Evolutionary conservation across 106 monocot genomes (phyloP), one percentile per base, ranked within the genome.

Genomic region (Dioscorea zingiberensis): DNA sequence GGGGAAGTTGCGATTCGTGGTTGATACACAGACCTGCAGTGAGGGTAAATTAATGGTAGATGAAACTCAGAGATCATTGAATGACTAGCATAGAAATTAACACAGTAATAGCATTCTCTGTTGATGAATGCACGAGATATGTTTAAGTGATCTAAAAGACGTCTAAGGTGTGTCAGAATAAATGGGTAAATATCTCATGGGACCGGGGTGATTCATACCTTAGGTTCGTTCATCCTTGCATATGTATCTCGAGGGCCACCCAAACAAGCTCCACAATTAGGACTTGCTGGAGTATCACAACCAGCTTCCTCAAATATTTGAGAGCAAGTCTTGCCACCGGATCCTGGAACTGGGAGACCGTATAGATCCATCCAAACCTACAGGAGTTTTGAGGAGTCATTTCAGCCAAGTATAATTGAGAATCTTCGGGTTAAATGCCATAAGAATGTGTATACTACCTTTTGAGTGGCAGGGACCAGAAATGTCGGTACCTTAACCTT

Each of bases 241-340:
- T 94, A 87, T 27, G 89, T 94, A 55, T 90, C 94, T 59, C 67
- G 81, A 27, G 94, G 90, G 16, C 90, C 87, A 55, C 85, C 90
- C 67, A 94, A 87, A 63, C 94, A 94, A 80, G 90, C 94, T 22
- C 82, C 84, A 80, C 87, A 94, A 72, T 71, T 85, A 29, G 90
- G 94, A 64, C 89, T 90, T 28, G 87, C 69, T 14, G 85, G 87
- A 54, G 64, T 64, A 71, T 94, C 90, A 69, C 90, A 90, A 44
- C 90, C 90, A 64, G 87, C 94, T 66, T 87, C 90, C 69, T 90
- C 87, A 69, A 94, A 94, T 70, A 94, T 94, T 63, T 94, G 82
- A 63, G 87, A 90, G 59, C 89, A 94, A 38, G 90, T 94, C 70
- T 90, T 94, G 27, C 87, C 94, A 75, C 86, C 87, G n/a, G 87